phyloP scores from a whole-genome alignment of 495 filamentous ascomycete genomes.

The Penicillium flavigenum region DNA sequence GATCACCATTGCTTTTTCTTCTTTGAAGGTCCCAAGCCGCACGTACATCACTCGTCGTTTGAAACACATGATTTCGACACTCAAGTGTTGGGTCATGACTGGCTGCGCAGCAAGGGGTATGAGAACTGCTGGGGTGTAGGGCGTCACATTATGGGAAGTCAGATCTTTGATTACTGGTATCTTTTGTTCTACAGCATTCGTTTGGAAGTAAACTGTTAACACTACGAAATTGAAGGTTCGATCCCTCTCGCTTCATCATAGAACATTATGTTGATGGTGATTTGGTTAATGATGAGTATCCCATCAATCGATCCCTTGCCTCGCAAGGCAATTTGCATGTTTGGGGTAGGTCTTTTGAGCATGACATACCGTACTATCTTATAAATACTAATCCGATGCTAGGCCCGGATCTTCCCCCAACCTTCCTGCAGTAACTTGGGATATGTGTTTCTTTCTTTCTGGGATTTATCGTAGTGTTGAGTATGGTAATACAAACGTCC shows the following conservation, averaged over 20 bases:
- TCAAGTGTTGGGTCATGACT: constrained; percentile 71
- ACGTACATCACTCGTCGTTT: constrained; percentile 69
- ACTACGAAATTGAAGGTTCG: constrained; percentile 30
- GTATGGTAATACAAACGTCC: too few relatives aligned
- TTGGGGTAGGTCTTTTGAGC: not conserved
- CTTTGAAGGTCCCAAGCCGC: constrained; percentile 54
- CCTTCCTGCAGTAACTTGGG: not conserved
- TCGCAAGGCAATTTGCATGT: constrained; percentile 1
- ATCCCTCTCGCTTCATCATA: constrained; percentile 58
- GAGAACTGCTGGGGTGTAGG: constrained; percentile 71
- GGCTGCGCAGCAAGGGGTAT: constrained; percentile 62
- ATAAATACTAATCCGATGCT: not conserved
- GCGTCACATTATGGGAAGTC: constrained; percentile 67
- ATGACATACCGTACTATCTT: not conserved
- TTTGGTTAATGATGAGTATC: constrained; percentile 48
- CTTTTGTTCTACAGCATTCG: not conserved
- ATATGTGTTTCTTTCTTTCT: not conserved
- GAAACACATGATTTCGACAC: constrained; percentile 75
- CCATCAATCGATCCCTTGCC: not conserved
- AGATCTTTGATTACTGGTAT: constrained; percentile 76
- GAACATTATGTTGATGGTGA: constrained; percentile 73
- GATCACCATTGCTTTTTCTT: constrained; percentile 75
- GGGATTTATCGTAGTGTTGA: too few relatives aligned
- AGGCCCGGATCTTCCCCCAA: not conserved
- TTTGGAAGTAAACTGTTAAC: too few relatives aligned